These are phyloP conservation scores for Fonsecaea pugnacius DNA, from an alignment of 2,329 filamentous ascomycete genomes.

Conservation along the genomic window DNA sequence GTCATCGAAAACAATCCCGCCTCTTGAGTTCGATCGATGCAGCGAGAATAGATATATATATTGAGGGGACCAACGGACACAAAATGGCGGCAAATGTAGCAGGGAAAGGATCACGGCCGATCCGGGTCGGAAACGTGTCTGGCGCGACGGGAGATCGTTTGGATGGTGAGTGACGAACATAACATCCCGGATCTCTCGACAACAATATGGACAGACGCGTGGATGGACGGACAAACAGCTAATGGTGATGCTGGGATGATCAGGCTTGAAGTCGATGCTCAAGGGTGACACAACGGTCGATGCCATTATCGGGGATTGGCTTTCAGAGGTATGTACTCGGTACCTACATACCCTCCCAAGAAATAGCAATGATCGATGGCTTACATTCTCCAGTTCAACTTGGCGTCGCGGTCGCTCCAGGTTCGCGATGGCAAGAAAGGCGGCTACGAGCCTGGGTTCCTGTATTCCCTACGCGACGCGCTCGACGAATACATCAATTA, in stretches of 20 bases:
- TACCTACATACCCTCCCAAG: too few relatives aligned
- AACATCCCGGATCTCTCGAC: too few relatives aligned
- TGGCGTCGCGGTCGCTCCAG: slow-evolving; percentile 6
- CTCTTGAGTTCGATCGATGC: too few relatives aligned
- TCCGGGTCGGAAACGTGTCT: not conserved
- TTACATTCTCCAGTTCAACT: slow-evolving; percentile 6
- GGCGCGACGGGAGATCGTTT: not conserved
- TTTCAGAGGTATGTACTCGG: slow-evolving; percentile 41
- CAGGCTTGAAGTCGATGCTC: not conserved
- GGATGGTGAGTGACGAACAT: not conserved
- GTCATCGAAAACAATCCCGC: too few relatives aligned
- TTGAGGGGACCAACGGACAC: too few relatives aligned
- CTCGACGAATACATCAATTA: slow-evolving; percentile 12
- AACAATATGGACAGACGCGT: too few relatives aligned
- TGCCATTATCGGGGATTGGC: slow-evolving; percentile 43
- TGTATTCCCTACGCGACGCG: slow-evolving; percentile 6
- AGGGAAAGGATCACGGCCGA: not conserved
- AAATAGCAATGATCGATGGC: too few relatives aligned
- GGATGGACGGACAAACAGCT: too few relatives aligned
- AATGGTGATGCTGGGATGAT: too few relatives aligned
- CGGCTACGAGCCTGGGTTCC: slow-evolving; percentile 18
- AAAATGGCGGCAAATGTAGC: not conserved
- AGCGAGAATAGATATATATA: too few relatives aligned
- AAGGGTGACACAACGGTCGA: not conserved
- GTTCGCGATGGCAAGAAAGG: slow-evolving; percentile 20